Evolutionary conservation across 2,329 filamentous ascomycete genomes (phyloP), one percentile per base, ranked within the genome.

Genomic region (Phaeoacremonium minimum): DNA sequence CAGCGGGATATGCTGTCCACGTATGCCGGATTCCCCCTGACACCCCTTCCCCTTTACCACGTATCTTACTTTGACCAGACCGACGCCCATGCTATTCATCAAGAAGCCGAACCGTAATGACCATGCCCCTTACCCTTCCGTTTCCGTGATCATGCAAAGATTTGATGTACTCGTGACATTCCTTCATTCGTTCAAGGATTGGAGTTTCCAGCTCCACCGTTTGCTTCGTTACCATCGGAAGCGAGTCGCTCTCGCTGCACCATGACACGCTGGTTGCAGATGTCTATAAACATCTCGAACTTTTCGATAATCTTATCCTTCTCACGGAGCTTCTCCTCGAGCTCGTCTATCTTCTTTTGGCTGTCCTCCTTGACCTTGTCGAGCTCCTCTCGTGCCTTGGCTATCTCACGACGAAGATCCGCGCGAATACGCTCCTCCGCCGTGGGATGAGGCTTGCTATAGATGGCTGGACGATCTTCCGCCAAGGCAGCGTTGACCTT

Each of bases 261-360:
- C 66, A 83, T 83, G 43, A 83, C 78, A 33, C 79, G 64, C 52
- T 80, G 69, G 48, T 83, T 83, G 53, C 78, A 83, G 37, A 83
- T 80, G 55, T 83, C 79, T 49, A 83, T 82, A 36, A 83, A 83
- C 71, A 80, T 79, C 57, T 83, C 78, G 46, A 82, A 83, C 51
- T 74, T 78, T 42, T 70, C 58, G 37, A 83, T 83, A 41, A 74
- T 69, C 49, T 71, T 69, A 42, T 81, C 75, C 56, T 82, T 82
- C 41, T 83, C 76, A 28, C 70, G 72, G 13, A 90, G 55, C 49
- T 78, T 69, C 37, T 69, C 64, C 48, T 77, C 76, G 38, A 83
- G 57, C 1, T 69, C 67, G 13, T 75, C 75, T 29, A 83, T 69
- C 49, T 79, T 71, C 39, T 77, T 77, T 40, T 73, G 63, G 36